Conservation (phyloP, 2,329 filamentous ascomycete genomes). For the Fusarium sp. region DNA sequence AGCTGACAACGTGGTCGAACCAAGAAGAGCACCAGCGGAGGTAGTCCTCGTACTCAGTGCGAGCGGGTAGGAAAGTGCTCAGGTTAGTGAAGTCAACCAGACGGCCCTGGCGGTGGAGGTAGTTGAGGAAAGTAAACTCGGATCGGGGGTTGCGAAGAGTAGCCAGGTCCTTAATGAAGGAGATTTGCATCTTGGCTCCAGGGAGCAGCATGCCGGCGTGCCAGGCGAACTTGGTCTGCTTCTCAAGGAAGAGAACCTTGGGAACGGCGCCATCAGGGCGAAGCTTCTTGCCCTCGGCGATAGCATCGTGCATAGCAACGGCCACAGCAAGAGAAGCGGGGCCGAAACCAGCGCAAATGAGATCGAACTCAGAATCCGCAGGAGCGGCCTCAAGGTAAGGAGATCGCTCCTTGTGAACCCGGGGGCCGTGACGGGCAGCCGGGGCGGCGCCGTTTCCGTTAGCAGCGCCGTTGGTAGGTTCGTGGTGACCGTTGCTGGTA, state of each 20-base stretch:
- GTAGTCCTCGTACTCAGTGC: slow-evolving; percentile 95
- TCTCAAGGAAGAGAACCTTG: slow-evolving; percentile 89
- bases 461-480: slow-evolving; percentile 33
- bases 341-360: slow-evolving; percentile 93
- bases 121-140: slow-evolving; percentile 96
- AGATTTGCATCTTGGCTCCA: slow-evolving; percentile 97
- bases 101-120: slow-evolving; percentile 85
- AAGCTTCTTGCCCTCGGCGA: slow-evolving; percentile 66
- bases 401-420: slow-evolving; percentile 45
- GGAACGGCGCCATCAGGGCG: slow-evolving; percentile 64
- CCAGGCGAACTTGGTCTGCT: slow-evolving; percentile 88
- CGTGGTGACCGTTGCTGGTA: slow-evolving; percentile 22
- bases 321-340: slow-evolving; percentile 92
- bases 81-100: slow-evolving; percentile 93
- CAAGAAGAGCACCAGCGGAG: slow-evolving; percentile 90
- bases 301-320: slow-evolving; percentile 87
- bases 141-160: slow-evolving; percentile 89
- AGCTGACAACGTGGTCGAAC: slow-evolving; percentile 81
- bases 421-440: slow-evolving; percentile 40
- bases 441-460: slow-evolving; percentile 46
- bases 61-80: slow-evolving; percentile 87
- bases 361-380: slow-evolving; percentile 79
- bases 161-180: slow-evolving; percentile 95
- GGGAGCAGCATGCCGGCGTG: slow-evolving; percentile 96
- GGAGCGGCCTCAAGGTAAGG: slow-evolving; percentile 45